These are phyloP conservation scores for Leucoagaricus sp. DNA, from an alignment of 1,284 basidiomycete genomes.

Conservation along the genomic window DNA sequence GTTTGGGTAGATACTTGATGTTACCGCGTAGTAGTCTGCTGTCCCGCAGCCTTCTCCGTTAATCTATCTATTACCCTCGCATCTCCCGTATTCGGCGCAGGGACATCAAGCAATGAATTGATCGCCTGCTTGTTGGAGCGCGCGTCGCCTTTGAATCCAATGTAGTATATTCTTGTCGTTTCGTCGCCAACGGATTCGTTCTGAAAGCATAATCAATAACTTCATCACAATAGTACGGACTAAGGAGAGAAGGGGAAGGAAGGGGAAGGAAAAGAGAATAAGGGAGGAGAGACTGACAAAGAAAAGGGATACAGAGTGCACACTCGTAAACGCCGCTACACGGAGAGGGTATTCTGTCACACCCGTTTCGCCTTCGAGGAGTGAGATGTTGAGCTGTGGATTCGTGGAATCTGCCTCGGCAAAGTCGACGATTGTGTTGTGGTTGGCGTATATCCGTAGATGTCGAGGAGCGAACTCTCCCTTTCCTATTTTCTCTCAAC, in stretches of 20 bases:
- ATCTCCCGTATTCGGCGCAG: slow-evolving; percentile 70
- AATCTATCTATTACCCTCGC: slow-evolving; percentile 63
- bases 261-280: no score
- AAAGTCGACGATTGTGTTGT: slow-evolving; percentile 75
- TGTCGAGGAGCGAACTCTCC: slow-evolving; percentile 69
- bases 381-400: slow-evolving; percentile 69
- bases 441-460: slow-evolving; percentile 70
- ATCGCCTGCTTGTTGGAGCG: slow-evolving; percentile 58
- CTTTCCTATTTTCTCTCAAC: slow-evolving; percentile 47
- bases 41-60: slow-evolving; percentile 54
- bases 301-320: slow-evolving; percentile 72
- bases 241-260: no score
- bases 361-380: slow-evolving; percentile 67
- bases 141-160: slow-evolving; percentile 81
- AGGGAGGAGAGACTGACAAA: no score
- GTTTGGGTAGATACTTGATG: no score
- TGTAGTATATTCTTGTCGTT: slow-evolving; percentile 65
- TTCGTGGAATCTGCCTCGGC: slow-evolving; percentile 63
- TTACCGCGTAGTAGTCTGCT: slow-evolving; percentile 56
- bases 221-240: background rate
- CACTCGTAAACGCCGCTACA: slow-evolving; percentile 72
- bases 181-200: slow-evolving; percentile 67
- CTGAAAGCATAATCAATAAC: slow-evolving; percentile 34
- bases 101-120: slow-evolving; percentile 64
- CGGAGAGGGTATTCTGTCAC: slow-evolving; percentile 78